Evolutionary conservation across 1,284 basidiomycete genomes (phyloP), one percentile per base, ranked within the genome.

Genomic region (Puccinia triticina): DNA sequence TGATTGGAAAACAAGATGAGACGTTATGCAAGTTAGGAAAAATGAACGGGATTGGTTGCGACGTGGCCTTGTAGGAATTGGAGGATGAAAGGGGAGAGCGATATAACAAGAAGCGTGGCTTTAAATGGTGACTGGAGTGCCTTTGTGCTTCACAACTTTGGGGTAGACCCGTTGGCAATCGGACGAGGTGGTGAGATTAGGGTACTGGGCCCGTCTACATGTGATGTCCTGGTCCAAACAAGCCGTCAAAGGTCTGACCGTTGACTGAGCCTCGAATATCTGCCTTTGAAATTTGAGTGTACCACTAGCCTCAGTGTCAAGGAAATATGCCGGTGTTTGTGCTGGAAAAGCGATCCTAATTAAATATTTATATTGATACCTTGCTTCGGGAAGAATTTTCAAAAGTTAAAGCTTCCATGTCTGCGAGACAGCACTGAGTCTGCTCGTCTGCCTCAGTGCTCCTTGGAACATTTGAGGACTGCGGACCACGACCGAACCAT

Each of bases 151-250:
- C 40, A 46, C 18, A n/a, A 48, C 26, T 69, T 5, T 26, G 2
- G 8, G 32, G 66, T 26, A 18, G 40, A 4, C 26, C 55, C 55
- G 55, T 69, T 46, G 66, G n/a, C 40, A 69, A 46, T 69, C 21
- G 66, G 66, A 69, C 43, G 66, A 46, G 12, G 23, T 26, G 66
- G 37, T 32, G 40, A n/a, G 14, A 37, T 14, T 16, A 48, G 40
- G 37, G 23, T 69, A 16, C 0, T 23, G 16, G 34, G 32, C 2
- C 32, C 32, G 34, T 40, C 16, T n/a, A 16, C 34, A 21, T n/a
- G 5, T 37, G 23, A 69, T 46, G 40, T 69, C 21, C 40, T 46
- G 40, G 43, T 69, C 66, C 66, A 69, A 69, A 69, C 66, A 69
- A 69, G 7, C 5, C 64, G 32, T 4, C 34, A 66, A 66, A 66